phyloP scores from a whole-genome alignment of 768 basidiomycete species.

The Leccinum ochraceum region DNA sequence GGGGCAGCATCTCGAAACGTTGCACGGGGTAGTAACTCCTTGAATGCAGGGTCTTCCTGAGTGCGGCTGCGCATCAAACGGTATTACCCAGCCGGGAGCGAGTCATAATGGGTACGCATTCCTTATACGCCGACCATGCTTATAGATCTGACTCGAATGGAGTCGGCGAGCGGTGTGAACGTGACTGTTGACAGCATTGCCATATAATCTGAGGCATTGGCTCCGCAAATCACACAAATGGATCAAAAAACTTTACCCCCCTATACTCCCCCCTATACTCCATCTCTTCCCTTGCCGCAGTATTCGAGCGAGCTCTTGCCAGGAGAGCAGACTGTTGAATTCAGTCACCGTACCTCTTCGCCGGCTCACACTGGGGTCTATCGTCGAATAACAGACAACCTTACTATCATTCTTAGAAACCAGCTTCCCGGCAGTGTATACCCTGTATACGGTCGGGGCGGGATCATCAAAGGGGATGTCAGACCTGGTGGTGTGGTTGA shows the following conservation, averaged over 20 bases:
- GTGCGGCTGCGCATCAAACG: background rate
- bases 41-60: background rate
- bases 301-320: constrained; percentile 54
- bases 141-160: constrained; percentile 6
- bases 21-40: background rate
- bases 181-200: background rate
- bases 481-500: constrained; percentile 13
- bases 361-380: constrained; percentile 21
- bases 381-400: constrained; percentile 31
- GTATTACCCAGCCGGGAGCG: background rate
- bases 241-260: constrained; percentile 37
- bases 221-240: constrained; percentile 5
- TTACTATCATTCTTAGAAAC: constrained; percentile 27
- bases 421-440: constrained; percentile 24
- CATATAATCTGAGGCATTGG: background rate
- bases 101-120: background rate
- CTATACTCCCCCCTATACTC: constrained; percentile 58
- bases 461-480: constrained; percentile 27
- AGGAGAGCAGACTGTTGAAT: constrained; percentile 53
- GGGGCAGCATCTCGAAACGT: background rate
- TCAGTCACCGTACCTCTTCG: constrained; percentile 31
- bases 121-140: background rate
- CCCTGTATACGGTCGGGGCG: constrained; percentile 23
- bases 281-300: constrained; percentile 50
- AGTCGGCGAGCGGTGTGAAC: background rate